phyloP scores from a whole-genome alignment of 345 rosid species.

The Eucalyptus melliodora region DNA sequence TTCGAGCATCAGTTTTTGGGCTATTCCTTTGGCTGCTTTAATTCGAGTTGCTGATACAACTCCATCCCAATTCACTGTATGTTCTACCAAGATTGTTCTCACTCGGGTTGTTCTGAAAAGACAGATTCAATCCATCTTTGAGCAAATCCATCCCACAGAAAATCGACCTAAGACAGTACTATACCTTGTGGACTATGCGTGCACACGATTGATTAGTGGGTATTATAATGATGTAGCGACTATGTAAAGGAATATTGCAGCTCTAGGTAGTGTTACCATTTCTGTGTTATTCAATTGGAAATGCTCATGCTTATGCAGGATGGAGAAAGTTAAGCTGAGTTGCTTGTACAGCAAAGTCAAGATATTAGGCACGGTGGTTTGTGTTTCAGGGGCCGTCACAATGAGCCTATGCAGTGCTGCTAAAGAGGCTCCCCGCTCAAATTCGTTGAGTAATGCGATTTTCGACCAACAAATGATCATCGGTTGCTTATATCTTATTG shows the following conservation, averaged over 20 bases:
- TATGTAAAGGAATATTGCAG: too few species aligned
- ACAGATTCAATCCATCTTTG: background rate
- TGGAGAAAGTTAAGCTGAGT: slow-evolving; percentile 65
- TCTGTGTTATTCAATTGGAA: background rate
- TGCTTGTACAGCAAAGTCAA: slow-evolving; percentile 73
- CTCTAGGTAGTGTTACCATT: background rate
- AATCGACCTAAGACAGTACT: background rate
- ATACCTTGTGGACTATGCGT: background rate
- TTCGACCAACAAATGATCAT: slow-evolving; percentile 50
- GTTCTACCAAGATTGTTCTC: background rate
- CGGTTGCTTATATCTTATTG: slow-evolving; percentile 70
- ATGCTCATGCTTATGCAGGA: slow-evolving; percentile 16
- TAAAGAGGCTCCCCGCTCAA: background rate
- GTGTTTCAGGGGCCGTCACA: slow-evolving; percentile 65
- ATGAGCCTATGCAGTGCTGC: slow-evolving; percentile 59
- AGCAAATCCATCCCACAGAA: background rate
- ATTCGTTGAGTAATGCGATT: background rate
- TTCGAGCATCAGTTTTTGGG: background rate
- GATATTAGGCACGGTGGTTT: slow-evolving; percentile 65
- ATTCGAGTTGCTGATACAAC: background rate
- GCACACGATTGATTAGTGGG: background rate
- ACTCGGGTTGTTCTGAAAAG: background rate
- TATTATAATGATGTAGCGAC: background rate
- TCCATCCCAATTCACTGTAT: background rate
- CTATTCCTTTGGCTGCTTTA: background rate